Conservation (phyloP, 1,139 yeast species). For the Candida sanyaensis region DNA sequence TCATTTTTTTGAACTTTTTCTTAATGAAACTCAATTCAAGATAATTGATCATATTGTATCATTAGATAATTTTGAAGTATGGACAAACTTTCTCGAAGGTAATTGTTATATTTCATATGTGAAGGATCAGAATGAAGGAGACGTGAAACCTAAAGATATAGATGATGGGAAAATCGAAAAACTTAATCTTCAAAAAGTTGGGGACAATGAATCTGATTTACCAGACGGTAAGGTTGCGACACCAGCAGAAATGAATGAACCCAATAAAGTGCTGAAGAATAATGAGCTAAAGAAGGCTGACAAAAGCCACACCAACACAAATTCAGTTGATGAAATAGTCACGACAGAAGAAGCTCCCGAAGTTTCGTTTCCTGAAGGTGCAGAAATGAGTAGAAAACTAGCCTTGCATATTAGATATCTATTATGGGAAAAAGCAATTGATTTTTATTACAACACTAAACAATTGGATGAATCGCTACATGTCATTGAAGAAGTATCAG, state of each 20-base stretch:
- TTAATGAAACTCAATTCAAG: constrained; percentile 63
- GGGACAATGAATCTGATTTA: constrained; percentile 3
- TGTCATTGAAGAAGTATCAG: constrained; percentile 34
- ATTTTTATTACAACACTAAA: constrained; percentile 41
- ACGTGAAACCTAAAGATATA: neutral
- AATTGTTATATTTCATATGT: constrained; percentile 36
- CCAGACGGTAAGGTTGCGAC: constrained; percentile 7
- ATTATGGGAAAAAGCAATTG: constrained; percentile 75
- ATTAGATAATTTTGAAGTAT: constrained; percentile 35
- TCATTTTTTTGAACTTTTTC: constrained; percentile 57
- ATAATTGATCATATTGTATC: constrained; percentile 47
- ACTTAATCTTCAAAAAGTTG: constrained; percentile 6
- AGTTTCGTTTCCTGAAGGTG: constrained; percentile 49
- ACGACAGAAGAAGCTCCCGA: constrained; percentile 17
- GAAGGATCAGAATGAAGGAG: constrained; percentile 12
- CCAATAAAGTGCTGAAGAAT: constrained; percentile 4
- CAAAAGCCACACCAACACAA: neutral
- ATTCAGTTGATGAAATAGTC: constrained; percentile 10
- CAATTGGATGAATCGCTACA: constrained; percentile 29
- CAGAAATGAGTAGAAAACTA: constrained; percentile 50
- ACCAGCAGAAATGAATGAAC: constrained; percentile 6
- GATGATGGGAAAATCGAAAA: constrained; percentile 6
- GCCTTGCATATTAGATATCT: constrained; percentile 69
- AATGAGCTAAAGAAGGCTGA: constrained; percentile 7
- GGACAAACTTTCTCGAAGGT: constrained; percentile 59